Percentiles rank a stretch among this genome's conserved stretches.
Conservation (phyloP, 2,329 filamentous ascomycete species). For the Fusarium buharicum region DNA sequence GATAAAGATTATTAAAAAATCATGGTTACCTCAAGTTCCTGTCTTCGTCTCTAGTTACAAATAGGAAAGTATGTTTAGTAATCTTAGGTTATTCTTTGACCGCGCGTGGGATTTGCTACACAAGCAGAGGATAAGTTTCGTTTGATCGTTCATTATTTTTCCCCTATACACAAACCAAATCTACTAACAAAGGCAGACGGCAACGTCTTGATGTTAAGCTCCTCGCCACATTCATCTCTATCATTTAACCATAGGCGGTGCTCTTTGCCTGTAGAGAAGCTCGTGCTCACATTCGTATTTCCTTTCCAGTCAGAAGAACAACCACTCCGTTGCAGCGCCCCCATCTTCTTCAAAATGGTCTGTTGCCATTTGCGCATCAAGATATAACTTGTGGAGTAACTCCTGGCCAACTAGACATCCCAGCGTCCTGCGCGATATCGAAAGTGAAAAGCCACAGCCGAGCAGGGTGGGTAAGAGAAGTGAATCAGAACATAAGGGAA, state of each 20-base stretch:
- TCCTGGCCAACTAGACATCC: not conserved
- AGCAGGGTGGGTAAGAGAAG: constrained; percentile 5
- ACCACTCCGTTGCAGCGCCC: constrained; percentile 2
- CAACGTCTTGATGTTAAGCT: constrained; percentile 1
- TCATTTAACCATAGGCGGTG: constrained; percentile 4
- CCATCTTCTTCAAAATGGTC: not conserved
- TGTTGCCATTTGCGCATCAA: not conserved
- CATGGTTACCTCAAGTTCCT: too few species aligned
- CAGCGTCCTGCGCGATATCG: constrained; percentile 6
- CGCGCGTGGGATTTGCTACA: not conserved
- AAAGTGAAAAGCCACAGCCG: constrained; percentile 1
- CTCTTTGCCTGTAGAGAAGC: constrained; percentile 10
- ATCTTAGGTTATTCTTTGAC: too few species aligned
- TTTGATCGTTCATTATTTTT: constrained; percentile 14
- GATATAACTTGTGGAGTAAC: not conserved
- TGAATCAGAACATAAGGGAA: not conserved
- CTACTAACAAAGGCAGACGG: constrained; percentile 5
- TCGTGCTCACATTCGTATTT: constrained; percentile 14
- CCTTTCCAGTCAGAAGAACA: constrained; percentile 10
- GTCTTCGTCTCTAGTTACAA: too few species aligned
- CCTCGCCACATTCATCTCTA: constrained; percentile 7
- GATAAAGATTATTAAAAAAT: too few species aligned
- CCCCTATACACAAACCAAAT: constrained; percentile 8
- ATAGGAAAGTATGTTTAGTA: too few species aligned
- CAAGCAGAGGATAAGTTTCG: not conserved